A percentile compares a stretch with the other conserved stretches of the same genome.
These are phyloP conservation scores for Scenedesmus sp. DNA, from an alignment of 163 green algal genomes.

Conservation along the genomic window DNA sequence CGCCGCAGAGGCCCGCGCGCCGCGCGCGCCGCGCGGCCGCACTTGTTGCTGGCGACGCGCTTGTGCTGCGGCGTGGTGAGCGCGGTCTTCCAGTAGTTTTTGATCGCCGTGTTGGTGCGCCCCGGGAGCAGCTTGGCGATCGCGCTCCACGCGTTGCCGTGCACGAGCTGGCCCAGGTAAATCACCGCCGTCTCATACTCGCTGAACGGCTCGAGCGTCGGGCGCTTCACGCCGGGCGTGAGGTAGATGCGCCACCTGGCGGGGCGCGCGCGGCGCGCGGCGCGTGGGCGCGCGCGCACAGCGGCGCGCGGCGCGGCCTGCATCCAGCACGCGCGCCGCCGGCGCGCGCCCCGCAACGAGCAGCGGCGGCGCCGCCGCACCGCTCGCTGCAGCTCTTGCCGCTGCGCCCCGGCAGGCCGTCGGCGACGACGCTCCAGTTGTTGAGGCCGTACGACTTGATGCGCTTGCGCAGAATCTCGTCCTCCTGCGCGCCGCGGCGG, in stretches of 20 bases:
- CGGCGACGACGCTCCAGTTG: slow-evolving; percentile 39
- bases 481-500: slow-evolving; percentile 1
- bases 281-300: too few species aligned
- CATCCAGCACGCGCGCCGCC: too few species aligned
- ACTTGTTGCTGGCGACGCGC: slow-evolving; percentile 24
- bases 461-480: slow-evolving; percentile 37
- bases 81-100: slow-evolving; percentile 42
- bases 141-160: slow-evolving; percentile 38
- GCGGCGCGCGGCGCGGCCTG: too few species aligned
- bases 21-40: not conserved
- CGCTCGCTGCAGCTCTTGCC: slow-evolving; percentile 43
- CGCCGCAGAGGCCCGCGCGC: too few species aligned
- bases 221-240: slow-evolving; percentile 31
- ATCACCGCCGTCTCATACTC: slow-evolving; percentile 35
- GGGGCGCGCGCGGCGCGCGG: too few species aligned
- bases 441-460: slow-evolving; percentile 38
- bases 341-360: too few species aligned
- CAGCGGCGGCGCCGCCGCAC: not conserved
- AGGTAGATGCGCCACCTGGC: slow-evolving; percentile 40
- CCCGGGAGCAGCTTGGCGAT: slow-evolving; percentile 37
- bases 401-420: slow-evolving; percentile 29
- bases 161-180: slow-evolving; percentile 9
- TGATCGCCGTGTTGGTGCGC: slow-evolving; percentile 37
- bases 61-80: slow-evolving; percentile 13
- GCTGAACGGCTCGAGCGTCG: slow-evolving; percentile 30